Evolutionary conservation across 345 rosid species (phyloP), one percentile per base, ranked within the genome.

Genomic region (Passiflora organensis): DNA sequence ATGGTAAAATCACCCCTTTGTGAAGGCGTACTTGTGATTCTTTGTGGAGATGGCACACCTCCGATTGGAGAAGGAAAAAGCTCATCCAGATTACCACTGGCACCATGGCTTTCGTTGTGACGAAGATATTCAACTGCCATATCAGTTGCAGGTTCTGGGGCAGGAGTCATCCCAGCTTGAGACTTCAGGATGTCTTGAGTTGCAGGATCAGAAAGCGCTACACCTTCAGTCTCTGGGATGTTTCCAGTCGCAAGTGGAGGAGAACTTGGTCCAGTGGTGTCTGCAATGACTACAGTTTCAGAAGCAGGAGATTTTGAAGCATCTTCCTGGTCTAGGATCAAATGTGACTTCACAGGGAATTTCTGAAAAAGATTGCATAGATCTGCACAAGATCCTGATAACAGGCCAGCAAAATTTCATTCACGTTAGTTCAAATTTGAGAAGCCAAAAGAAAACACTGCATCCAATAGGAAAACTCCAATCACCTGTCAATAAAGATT

Each of bases 401-500:
- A 28, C 3, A 28, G 34, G 34, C 34, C 34, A 28, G 8, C 34
- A 28, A 28, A 28, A 28, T n/a, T n/a, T n/a, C n/a, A n/a, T n/a
- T n/a, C n/a, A n/a, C n/a, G n/a, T n/a, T n/a, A n/a, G n/a, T n/a
- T n/a, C n/a, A n/a, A n/a, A n/a, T n/a, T n/a, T n/a, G n/a, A n/a
- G n/a, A n/a, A n/a, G n/a, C n/a, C n/a, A n/a, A n/a, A n/a, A n/a
- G n/a, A n/a, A n/a, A n/a, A n/a, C n/a, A n/a, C n/a, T n/a, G n/a
- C 34, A 62, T 25, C 18, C 2, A 58, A 18, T 39, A 48, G 34
- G 23, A 48, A 73, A 52, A 28, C 19, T 10, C n/a, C 43, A 41
- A 20, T 58, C 56, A 82, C 98, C 98, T 45, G 87, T 76, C 34
- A 82, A 0, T 43, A 58, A 63, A 56, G 98, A 82, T 48, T 86